A percentile compares a stretch with the other conserved stretches of the same genome.
These are phyloP conservation scores for Amaranthus hypochondriacus DNA, from an alignment of 148 eudicot genomes.

Conservation along the genomic window DNA sequence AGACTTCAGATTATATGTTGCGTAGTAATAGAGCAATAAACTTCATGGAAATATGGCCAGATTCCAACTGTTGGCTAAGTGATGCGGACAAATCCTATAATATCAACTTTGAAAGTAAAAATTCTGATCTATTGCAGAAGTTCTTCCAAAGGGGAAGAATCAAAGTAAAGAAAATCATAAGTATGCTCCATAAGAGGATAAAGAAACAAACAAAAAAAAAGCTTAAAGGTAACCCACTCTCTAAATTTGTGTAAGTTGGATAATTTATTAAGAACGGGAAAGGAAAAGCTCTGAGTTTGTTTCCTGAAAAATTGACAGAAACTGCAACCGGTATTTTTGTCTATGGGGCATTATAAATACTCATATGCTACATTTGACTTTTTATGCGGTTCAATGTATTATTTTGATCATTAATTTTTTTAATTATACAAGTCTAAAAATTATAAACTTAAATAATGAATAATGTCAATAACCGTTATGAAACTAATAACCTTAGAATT, in stretches of 20 bases:
- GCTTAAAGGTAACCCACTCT: conserved; percentile 7
- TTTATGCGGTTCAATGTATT: too few species aligned
- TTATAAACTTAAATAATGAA: too few species aligned
- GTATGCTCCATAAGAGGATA: not conserved
- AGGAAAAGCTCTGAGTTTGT: conserved; percentile 12
- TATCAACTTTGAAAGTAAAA: conserved; percentile 7
- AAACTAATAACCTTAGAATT: too few species aligned
- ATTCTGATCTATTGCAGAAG: conserved; percentile 3
- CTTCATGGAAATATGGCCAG: conserved; percentile 4
- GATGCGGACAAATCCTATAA: not conserved
- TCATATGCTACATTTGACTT: too few species aligned
- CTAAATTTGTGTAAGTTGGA: conserved; percentile 6
- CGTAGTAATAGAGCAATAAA: not conserved
- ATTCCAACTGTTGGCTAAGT: not conserved
- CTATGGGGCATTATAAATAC: not conserved
- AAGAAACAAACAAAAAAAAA: not conserved
- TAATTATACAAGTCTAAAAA: too few species aligned
- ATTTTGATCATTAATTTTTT: too few species aligned
- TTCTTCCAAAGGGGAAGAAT: conserved; percentile 9
- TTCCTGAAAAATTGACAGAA: conserved; percentile 28
- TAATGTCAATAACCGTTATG: too few species aligned
- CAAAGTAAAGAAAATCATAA: not conserved
- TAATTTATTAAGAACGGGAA: not conserved
- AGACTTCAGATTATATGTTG: too few species aligned
- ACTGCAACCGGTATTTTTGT: conserved; percentile 11